Evolutionary conservation across 805 yeast species (phyloP).

Genomic region (Wickerhamiella shivajii): DNA sequence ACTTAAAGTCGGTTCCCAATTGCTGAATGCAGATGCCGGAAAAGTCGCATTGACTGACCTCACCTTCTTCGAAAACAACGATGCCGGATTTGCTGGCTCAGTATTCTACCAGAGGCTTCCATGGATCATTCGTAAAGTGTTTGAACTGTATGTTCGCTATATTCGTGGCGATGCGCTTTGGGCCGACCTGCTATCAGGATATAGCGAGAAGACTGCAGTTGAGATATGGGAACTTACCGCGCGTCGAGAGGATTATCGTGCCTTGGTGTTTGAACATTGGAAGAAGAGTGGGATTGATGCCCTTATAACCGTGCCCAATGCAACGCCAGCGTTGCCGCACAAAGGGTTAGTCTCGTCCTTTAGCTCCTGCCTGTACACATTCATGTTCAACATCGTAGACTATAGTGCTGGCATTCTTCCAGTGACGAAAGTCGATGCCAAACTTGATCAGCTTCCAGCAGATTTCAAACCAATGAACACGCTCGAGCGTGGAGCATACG

Average conservation of each 20-base stretch:
- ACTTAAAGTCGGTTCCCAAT: slow-evolving; percentile 38
- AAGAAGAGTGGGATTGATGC: slow-evolving; percentile 26
- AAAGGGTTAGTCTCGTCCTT: slow-evolving; percentile 24
- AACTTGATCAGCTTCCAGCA: slow-evolving; percentile 22
- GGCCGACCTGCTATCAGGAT: slow-evolving; percentile 26
- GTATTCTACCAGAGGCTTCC: slow-evolving; percentile 24
- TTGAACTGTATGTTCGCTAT: slow-evolving; percentile 25
- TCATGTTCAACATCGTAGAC: slow-evolving; percentile 39
- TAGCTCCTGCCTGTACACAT: slow-evolving; percentile 37
- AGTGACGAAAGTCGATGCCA: slow-evolving; percentile 37
- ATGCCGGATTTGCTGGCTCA: slow-evolving; percentile 26
- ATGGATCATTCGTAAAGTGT: slow-evolving; percentile 22
- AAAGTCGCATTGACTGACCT: slow-evolving; percentile 18
- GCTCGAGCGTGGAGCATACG: slow-evolving; percentile 32
- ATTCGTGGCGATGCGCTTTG: slow-evolving; percentile 25
- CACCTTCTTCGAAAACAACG: slow-evolving; percentile 24
- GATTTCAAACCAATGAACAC: slow-evolving; percentile 24
- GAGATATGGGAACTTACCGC: slow-evolving; percentile 26
- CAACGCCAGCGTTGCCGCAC: slow-evolving; percentile 32
- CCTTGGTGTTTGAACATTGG: slow-evolving; percentile 23
- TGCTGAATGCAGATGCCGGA: slow-evolving; percentile 27
- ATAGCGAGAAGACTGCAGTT: slow-evolving; percentile 23
- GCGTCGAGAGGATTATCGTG: slow-evolving; percentile 27
- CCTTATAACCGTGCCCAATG: slow-evolving; percentile 28
- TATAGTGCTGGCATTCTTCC: slow-evolving; percentile 45